Evolutionary conservation across 805 yeast genomes (phyloP).

Genomic region (Kazachstania kunashirensis): DNA sequence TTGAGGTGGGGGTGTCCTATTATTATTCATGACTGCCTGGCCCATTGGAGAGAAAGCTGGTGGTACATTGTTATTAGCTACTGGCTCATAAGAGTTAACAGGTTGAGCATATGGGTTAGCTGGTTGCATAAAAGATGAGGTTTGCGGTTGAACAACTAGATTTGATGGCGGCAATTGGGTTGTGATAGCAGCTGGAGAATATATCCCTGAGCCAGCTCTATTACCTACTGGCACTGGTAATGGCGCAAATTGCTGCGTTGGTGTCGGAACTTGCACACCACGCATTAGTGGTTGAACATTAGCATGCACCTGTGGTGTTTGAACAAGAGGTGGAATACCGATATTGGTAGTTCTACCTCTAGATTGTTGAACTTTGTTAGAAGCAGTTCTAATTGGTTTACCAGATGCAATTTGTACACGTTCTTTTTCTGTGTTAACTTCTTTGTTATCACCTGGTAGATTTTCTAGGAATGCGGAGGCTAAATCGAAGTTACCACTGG

Average conservation of each 20-base stretch:
- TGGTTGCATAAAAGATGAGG: slow-evolving; percentile 16
- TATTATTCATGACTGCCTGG: slow-evolving; percentile 2
- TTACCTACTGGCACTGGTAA: neutral
- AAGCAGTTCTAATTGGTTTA: slow-evolving; percentile 12
- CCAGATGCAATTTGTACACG: slow-evolving; percentile 64
- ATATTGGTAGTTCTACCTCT: neutral
- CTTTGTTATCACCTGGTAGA: slow-evolving; percentile 66
- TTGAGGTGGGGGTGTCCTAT: slow-evolving; percentile 26
- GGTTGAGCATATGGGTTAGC: slow-evolving; percentile 23
- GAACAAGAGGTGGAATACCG: neutral
- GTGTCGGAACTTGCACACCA: neutral
- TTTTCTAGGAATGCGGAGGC: slow-evolving; percentile 62
- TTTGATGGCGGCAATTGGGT: too few relatives aligned
- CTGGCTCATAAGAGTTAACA: neutral
- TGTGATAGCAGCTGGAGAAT: slow-evolving; percentile 11
- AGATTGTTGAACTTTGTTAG: slow-evolving; percentile 1
- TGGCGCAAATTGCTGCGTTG: neutral
- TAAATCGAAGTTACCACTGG: slow-evolving; percentile 73
- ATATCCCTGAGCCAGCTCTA: neutral
- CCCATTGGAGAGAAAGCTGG: slow-evolving; percentile 10
- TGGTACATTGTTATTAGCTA: slow-evolving; percentile 12
- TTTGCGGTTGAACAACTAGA: slow-evolving; percentile 3
- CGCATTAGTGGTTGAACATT: neutral
- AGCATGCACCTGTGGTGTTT: neutral
- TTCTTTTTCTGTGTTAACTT: slow-evolving; percentile 64